A percentile compares a stretch with the other conserved stretches of the same genome.
Evolutionary conservation across 805 yeast species (phyloP).

Genomic region (Scheffersomyces ergatensis): DNA sequence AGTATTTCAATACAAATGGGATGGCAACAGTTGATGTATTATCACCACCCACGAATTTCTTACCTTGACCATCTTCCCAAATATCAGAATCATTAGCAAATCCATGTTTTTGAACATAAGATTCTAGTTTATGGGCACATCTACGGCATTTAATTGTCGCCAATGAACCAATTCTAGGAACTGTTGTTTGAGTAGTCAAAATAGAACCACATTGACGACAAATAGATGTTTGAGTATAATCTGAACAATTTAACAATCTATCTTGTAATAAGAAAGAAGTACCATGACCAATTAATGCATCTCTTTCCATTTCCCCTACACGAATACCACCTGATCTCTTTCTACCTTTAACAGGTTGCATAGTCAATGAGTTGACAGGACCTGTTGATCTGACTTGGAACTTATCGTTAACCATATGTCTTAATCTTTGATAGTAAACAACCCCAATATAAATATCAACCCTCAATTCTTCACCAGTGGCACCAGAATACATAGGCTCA

Average conservation of each 20-base stretch:
- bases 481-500: slow-evolving; percentile 99
- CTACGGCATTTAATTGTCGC: slow-evolving; percentile 85
- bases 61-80: slow-evolving; percentile 98
- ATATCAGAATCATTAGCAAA: slow-evolving; percentile 67
- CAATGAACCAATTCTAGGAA: slow-evolving; percentile 83
- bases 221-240: slow-evolving; percentile 85
- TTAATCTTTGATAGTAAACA: slow-evolving; percentile 95
- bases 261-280: slow-evolving; percentile 93
- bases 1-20: slow-evolving; percentile 92
- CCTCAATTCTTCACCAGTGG: slow-evolving; percentile 94
- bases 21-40: slow-evolving; percentile 94
- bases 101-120: slow-evolving; percentile 44
- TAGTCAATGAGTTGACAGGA: slow-evolving; percentile 92
- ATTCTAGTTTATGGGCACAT: slow-evolving; percentile 74
- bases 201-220: slow-evolving; percentile 94
- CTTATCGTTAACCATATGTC: slow-evolving; percentile 99
- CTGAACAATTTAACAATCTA: slow-evolving; percentile 90
- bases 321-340: slow-evolving; percentile 99
- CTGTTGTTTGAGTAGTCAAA: slow-evolving; percentile 83
- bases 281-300: slow-evolving; percentile 98
- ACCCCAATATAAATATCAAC: slow-evolving; percentile 96
- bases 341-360: slow-evolving; percentile 99
- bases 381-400: slow-evolving; percentile 99
- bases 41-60: slow-evolving; percentile 85
- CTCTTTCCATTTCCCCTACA: slow-evolving; percentile 99